These are phyloP conservation scores for Teunomyces cretensis DNA, from an alignment of 805 yeast genomes.

Conservation along the genomic window DNA sequence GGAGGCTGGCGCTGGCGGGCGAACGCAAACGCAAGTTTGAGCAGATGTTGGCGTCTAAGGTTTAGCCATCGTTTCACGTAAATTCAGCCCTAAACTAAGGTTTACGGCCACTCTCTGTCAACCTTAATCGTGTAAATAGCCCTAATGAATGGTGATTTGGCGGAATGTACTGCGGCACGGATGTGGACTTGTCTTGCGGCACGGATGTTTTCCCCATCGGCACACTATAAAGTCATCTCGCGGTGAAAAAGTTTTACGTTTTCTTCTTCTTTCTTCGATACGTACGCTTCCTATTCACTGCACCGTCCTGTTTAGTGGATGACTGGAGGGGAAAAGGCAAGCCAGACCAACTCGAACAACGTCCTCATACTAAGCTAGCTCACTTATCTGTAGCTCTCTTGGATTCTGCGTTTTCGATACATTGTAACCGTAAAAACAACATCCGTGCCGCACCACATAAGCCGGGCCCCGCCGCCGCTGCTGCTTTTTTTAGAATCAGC, in stretches of 20 bases:
- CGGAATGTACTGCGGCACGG: neutral
- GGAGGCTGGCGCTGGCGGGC: constrained; percentile 46
- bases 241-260: neutral
- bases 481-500: neutral
- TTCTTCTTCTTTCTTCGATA: constrained; percentile 29
- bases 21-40: constrained; percentile 55
- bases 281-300: constrained; percentile 42
- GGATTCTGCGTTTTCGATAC: constrained; percentile 44
- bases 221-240: neutral
- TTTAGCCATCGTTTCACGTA: too few relatives aligned
- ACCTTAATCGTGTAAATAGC: neutral
- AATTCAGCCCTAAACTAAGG: neutral
- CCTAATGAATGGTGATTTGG: neutral
- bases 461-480: too few relatives aligned
- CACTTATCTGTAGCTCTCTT: constrained; percentile 16
- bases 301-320: constrained; percentile 33
- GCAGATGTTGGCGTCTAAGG: constrained; percentile 26
- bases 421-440: too few relatives aligned
- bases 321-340: constrained; percentile 43
- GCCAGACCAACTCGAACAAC: constrained; percentile 30
- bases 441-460: too few relatives aligned
- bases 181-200: neutral
- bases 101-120: too few relatives aligned
- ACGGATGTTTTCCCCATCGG: neutral
- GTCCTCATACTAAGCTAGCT: constrained; percentile 37